These are phyloP conservation scores for Boletellus sp. DNA, from an alignment of 768 basidiomycete genomes.

Conservation along the genomic window DNA sequence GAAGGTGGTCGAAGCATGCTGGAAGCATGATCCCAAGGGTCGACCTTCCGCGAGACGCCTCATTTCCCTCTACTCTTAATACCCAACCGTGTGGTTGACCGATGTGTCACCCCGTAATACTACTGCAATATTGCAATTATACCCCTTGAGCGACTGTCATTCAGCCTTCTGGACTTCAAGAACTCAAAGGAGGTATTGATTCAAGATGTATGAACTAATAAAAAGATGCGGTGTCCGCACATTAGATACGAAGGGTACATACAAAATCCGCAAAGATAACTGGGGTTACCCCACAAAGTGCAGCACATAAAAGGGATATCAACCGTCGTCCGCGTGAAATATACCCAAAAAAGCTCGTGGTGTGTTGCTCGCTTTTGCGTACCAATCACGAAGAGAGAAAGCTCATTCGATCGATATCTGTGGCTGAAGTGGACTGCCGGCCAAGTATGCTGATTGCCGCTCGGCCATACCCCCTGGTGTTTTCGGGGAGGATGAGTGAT, in stretches of 20 bases:
- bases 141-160: not conserved
- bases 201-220: conserved; percentile 4
- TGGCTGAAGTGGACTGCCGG: conserved; percentile 45
- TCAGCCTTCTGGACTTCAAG: not conserved
- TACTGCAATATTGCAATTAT: not conserved
- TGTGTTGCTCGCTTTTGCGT: not conserved
- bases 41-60: conserved; percentile 14
- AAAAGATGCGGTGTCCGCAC: conserved; percentile 16
- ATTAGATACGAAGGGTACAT: conserved; percentile 15
- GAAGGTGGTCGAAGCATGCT: conserved; percentile 7
- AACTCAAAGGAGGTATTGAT: conserved; percentile 3
- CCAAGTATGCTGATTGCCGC: conserved; percentile 43
- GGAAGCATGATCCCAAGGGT: not conserved
- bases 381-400: not conserved
- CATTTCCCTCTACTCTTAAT: not conserved
- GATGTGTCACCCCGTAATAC: not conserved
- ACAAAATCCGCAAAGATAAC: conserved; percentile 7
- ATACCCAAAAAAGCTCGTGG: conserved; percentile 7
- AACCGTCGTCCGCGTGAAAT: not conserved
- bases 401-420: conserved; percentile 76
- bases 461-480: conserved; percentile 44
- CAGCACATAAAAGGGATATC: not conserved
- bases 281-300: not conserved
- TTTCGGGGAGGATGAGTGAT: conserved; percentile 38
- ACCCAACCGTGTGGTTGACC: not conserved